These are phyloP conservation scores for Myrmaecium sp. DNA, from an alignment of 2,329 filamentous ascomycete genomes.

Conservation along the genomic window DNA sequence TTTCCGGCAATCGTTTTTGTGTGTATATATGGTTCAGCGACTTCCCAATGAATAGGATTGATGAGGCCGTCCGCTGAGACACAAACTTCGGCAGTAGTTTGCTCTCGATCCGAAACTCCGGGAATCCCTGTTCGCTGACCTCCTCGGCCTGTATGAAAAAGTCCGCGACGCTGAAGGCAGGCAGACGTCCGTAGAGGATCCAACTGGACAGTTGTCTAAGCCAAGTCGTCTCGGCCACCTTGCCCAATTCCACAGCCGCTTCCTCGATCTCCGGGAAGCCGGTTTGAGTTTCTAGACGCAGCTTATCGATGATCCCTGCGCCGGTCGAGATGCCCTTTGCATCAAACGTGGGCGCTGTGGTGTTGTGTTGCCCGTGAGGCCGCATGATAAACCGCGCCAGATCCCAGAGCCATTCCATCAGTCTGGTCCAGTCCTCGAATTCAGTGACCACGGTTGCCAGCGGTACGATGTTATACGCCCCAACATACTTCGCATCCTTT, in stretches of 20 bases:
- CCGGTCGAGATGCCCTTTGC: constrained; percentile 34
- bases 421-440: constrained; percentile 73
- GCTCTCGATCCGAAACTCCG: constrained; percentile 23
- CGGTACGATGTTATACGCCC: constrained; percentile 85
- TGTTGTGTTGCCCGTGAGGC: constrained; percentile 13
- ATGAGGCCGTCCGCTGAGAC: constrained; percentile 52
- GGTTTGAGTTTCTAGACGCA: constrained; percentile 64
- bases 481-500: constrained; percentile 63
- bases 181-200: constrained; percentile 76
- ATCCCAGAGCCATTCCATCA: constrained; percentile 74
- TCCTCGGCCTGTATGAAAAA: constrained; percentile 54
- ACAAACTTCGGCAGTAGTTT: constrained; percentile 66
- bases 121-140: constrained; percentile 31
- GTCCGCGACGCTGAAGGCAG: constrained; percentile 60
- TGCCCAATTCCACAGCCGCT: constrained; percentile 55
- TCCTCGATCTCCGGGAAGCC: constrained; percentile 77
- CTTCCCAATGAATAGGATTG: constrained; percentile 79
- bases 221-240: constrained; percentile 75
- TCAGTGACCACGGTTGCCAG: constrained; percentile 68
- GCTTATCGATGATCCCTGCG: constrained; percentile 56
- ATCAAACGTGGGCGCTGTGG: constrained; percentile 2
- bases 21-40: constrained; percentile 67
- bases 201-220: constrained; percentile 78
- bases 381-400: constrained; percentile 55
- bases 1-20: no score